Base-by-base conservation (phyloP, 1,139 yeast species). In the Kodamaea plutei region DNA sequence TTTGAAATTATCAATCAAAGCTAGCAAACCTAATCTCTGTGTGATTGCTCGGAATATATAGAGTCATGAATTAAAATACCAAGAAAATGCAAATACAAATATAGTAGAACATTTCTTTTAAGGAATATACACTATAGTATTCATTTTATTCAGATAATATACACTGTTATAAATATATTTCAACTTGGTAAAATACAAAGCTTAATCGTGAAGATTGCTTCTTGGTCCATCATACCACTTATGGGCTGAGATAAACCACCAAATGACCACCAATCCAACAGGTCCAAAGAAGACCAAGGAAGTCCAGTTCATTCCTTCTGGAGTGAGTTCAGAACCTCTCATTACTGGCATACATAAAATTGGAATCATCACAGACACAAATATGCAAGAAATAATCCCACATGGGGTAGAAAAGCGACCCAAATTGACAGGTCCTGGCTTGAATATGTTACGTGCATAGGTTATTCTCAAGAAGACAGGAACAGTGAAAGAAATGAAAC, bases 371-470 rank as follows among this genome's bases (percentile, higher is more conserved):
- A 79, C 58, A 1, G 59, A 35, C 2, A 80, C 84, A 49, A 69
- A 74, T 2, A 70, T 58, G 30, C 40, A 38, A 1, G 68, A 64
- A 12, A 59, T 38, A 14, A 43, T 34, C 20, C 76, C 79, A 15
- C 71, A 64, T 8, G 74, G 70, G 10, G 58, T 48, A 1, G 84
- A 73, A 38, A 50, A 64, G 30, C 45, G 55, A 20, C 89, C 89
- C 35, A 81, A 61, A 47, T 73, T 64, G 81, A 84, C 79, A 2
- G 89, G 89, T 2, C 89, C 89, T n/a, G 74, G 73, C 37, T 63
- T 58, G 57, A 80, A 81, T 2, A 65, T 58, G 12, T 71, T 58
- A 34, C 71, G 58, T 8, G 80, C 70, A 42, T 67, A 72, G 1
- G 81, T 70, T 40, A 77, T 69, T 47, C 79, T 76, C 41, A 81